Evolutionary conservation across 257 asterid species (phyloP).

Genomic region (Fraxinus cuspidata): DNA sequence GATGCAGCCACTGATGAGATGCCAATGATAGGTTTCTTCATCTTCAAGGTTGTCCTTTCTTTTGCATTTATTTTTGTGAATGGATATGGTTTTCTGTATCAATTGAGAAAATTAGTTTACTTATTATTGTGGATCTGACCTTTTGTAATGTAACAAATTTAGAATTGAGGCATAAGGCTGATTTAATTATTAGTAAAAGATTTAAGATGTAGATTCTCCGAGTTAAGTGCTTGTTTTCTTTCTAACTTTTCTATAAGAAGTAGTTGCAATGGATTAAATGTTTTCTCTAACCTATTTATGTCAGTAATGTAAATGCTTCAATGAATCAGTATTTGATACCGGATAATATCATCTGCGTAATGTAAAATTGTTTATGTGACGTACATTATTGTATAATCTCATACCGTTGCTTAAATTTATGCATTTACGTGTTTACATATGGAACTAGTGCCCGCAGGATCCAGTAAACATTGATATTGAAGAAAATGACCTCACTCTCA

Average conservation of each 20-base stretch:
- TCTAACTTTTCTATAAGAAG: neutral
- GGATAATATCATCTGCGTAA: neutral
- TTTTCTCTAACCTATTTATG: neutral
- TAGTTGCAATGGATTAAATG: neutral
- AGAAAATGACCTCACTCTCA: conserved; percentile 31
- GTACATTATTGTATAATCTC: conserved; percentile 18
- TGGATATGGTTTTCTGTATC: neutral
- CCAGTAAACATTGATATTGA: conserved; percentile 48
- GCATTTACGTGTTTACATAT: neutral
- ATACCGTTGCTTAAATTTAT: neutral
- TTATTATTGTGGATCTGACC: neutral
- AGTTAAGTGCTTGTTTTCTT: no score
- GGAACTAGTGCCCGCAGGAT: conserved; percentile 36
- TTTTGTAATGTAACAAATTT: neutral
- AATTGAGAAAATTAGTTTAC: neutral
- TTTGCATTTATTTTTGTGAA: neutral
- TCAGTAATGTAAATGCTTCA: neutral
- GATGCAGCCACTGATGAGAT: conserved; percentile 41
- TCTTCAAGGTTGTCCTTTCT: neutral
- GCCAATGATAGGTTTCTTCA: conserved; percentile 44
- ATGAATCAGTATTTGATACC: neutral
- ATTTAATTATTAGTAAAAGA: neutral
- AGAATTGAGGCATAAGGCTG: neutral
- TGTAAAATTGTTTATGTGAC: neutral
- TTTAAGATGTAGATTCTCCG: neutral